Evolutionary conservation across 139 green algal genomes (phyloP).

Genomic region (Chlorokybus atmophyticus): DNA sequence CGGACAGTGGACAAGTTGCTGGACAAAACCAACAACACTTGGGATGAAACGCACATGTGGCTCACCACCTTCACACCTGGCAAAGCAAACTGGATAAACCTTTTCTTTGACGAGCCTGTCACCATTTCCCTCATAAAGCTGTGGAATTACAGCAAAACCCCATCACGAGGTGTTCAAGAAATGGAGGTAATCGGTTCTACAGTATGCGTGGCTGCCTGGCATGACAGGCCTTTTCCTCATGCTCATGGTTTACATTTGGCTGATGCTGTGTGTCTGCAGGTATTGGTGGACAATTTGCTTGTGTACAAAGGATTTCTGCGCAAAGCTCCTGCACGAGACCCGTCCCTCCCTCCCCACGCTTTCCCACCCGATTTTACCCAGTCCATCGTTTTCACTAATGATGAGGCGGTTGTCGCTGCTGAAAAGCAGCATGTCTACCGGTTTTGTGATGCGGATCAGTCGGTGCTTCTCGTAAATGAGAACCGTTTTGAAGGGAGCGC

Average conservation of each 20-base stretch:
- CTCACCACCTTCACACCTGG: constrained; percentile 7
- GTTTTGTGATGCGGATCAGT: too few relatives aligned
- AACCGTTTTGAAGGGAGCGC: too few relatives aligned
- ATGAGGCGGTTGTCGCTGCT: background rate
- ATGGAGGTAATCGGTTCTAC: too few relatives aligned
- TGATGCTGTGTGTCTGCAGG: too few relatives aligned
- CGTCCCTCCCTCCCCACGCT: too few relatives aligned
- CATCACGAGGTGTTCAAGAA: background rate
- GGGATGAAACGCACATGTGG: constrained; percentile 31
- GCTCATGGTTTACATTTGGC: too few relatives aligned
- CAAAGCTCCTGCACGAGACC: background rate
- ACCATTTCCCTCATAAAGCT: background rate
- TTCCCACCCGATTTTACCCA: too few relatives aligned
- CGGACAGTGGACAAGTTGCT: constrained; percentile 27
- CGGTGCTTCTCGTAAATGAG: too few relatives aligned
- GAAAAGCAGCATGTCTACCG: too few relatives aligned
- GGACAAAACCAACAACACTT: constrained; percentile 27
- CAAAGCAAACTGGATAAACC: background rate
- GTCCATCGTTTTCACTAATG: background rate
- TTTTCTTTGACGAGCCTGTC: background rate
- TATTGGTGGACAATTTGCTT: background rate
- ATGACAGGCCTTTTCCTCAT: too few relatives aligned
- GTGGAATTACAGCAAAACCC: background rate
- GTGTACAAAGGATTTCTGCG: background rate
- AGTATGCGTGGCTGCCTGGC: too few relatives aligned